Evolutionary conservation across 2,329 filamentous ascomycete genomes (phyloP).

Genomic region (Phaeosphaeria sp.): DNA sequence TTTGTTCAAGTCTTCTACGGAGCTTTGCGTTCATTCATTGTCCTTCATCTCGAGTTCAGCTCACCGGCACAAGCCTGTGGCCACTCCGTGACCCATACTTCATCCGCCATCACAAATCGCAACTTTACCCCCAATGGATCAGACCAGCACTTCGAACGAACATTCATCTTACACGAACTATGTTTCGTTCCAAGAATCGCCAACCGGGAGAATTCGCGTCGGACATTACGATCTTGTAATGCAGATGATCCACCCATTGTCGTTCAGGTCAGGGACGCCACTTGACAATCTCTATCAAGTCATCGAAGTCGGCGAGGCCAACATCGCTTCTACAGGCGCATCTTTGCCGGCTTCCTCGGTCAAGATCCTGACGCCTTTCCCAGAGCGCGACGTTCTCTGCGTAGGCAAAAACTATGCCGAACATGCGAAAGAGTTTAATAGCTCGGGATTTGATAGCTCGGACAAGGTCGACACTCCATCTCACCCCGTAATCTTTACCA

Average conservation of each 20-base stretch:
- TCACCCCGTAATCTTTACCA: slow-evolving; percentile 64
- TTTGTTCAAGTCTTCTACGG: no score
- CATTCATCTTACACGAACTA: slow-evolving; percentile 47
- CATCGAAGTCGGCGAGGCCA: slow-evolving; percentile 54
- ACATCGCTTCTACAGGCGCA: slow-evolving; percentile 47
- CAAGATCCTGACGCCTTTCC: slow-evolving; percentile 56
- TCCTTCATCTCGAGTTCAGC: no score
- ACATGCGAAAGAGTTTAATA: slow-evolving; percentile 65
- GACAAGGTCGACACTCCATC: slow-evolving; percentile 61
- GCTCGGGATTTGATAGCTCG: slow-evolving; percentile 61
- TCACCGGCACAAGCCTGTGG: no score
- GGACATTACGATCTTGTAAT: slow-evolving; percentile 51
- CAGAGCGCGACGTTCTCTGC: slow-evolving; percentile 58
- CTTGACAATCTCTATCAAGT: slow-evolving; percentile 59
- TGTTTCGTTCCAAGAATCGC: slow-evolving; percentile 40
- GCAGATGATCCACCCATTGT: slow-evolving; percentile 52
- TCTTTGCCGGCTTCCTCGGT: slow-evolving; percentile 45
- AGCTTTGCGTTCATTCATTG: no score
- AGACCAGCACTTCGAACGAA: not conserved
- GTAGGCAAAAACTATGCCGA: slow-evolving; percentile 65
- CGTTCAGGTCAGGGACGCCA: slow-evolving; percentile 56
- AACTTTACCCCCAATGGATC: no score
- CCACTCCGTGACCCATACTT: no score
- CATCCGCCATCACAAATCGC: no score
- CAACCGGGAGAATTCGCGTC: slow-evolving; percentile 37